phyloP scores from a whole-genome alignment of 352 stramenopile genomes.

The Phytophthora parvispora region DNA sequence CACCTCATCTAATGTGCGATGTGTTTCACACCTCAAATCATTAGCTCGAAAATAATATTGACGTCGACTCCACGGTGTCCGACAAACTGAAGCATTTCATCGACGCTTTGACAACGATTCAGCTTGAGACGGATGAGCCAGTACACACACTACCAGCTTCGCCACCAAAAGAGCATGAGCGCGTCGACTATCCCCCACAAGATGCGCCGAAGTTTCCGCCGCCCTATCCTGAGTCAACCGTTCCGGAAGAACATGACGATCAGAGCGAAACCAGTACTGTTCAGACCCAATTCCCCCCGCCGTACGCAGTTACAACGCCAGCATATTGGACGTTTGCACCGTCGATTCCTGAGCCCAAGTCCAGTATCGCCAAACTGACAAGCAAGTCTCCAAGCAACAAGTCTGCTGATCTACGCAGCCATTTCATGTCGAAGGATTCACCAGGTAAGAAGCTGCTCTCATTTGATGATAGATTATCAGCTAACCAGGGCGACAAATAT shows the following conservation, averaged over 20 bases:
- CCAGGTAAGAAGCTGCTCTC: slow-evolving; percentile 15
- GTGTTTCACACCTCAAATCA: not conserved
- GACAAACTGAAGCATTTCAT: slow-evolving; percentile 49
- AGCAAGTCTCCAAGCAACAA: slow-evolving; percentile 26
- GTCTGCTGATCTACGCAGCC: slow-evolving; percentile 14
- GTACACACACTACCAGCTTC: not conserved
- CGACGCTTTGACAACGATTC: slow-evolving; percentile 34
- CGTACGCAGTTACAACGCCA: slow-evolving; percentile 42
- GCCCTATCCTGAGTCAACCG: slow-evolving; percentile 47
- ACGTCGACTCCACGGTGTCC: slow-evolving; percentile 33
- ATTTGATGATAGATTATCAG: not conserved
- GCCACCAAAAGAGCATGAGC: not conserved
- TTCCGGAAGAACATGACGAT: slow-evolving; percentile 14
- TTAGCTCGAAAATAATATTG: slow-evolving; percentile 40
- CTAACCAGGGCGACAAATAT: not conserved
- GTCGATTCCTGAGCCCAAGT: slow-evolving; percentile 28
- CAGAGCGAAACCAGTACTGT: slow-evolving; percentile 16
- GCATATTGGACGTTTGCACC: slow-evolving; percentile 42
- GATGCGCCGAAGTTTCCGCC: slow-evolving; percentile 37
- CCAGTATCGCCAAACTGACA: slow-evolving; percentile 30
- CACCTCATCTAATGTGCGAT: not conserved
- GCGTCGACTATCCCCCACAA: not conserved
- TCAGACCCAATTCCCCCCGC: slow-evolving; percentile 36
- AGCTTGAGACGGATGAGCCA: slow-evolving; percentile 6
- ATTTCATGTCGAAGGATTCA: slow-evolving; percentile 24